Percentiles rank a stretch among this genome's conserved stretches.
These are phyloP conservation scores for Oryza meridionalis DNA, from an alignment of 176 grass and related monocot species.

Conservation along the genomic window DNA sequence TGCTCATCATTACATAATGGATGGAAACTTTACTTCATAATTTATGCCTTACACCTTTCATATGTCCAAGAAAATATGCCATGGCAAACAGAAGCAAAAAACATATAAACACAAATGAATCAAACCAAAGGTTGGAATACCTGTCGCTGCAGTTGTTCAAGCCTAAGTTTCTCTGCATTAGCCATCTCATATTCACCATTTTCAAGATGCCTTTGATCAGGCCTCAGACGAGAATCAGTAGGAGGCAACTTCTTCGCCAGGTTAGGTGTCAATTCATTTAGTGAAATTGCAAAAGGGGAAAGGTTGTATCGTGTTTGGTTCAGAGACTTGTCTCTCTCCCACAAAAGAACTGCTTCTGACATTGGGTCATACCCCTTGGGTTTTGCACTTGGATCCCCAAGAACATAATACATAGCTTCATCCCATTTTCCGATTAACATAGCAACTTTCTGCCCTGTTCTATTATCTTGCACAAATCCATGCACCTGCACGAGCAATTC, in stretches of 20 bases:
- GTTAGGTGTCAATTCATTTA: conserved; percentile 72
- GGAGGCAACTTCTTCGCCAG: conserved; percentile 75
- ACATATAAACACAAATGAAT: conserved; percentile 6
- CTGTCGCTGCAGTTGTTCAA: conserved; percentile 97
- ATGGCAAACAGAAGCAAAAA: background rate
- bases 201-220: conserved; percentile 93
- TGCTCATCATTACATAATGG: conserved; percentile 8
- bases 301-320: conserved; percentile 93
- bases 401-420: conserved; percentile 97
- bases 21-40: conserved; percentile 17
- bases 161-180: conserved; percentile 95
- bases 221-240: conserved; percentile 88
- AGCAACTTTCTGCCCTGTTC: conserved; percentile 83
- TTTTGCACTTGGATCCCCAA: conserved; percentile 86
- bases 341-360: conserved; percentile 89
- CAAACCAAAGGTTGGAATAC: conserved; percentile 45
- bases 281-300: conserved; percentile 90
- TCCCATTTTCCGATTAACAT: conserved; percentile 98
- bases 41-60: background rate
- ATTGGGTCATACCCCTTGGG: conserved; percentile 93
- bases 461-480: conserved; percentile 97
- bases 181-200: conserved; percentile 99
- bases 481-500: conserved; percentile 63
- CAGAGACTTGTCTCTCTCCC: conserved; percentile 82
- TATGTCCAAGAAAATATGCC: background rate